These are phyloP conservation scores for Neofusicoccum sp. DNA, from an alignment of 2,329 filamentous ascomycete species.

Conservation along the genomic window DNA sequence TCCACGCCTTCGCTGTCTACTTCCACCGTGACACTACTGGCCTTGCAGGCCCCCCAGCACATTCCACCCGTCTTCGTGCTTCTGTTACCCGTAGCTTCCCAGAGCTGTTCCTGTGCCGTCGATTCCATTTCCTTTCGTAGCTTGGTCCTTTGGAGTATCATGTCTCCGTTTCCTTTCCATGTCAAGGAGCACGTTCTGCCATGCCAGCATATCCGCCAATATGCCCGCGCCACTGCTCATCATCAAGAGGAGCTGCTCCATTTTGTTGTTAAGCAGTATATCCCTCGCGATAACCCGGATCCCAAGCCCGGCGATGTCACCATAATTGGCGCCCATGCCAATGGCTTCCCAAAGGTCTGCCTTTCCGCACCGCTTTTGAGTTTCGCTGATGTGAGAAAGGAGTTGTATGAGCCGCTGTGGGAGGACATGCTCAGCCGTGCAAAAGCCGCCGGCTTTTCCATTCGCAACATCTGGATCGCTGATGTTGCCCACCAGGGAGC, in stretches of 20 bases:
- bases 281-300: conserved; percentile 67
- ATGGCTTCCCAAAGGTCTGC: conserved; percentile 84
- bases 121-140: not conserved
- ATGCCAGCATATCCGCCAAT: conserved; percentile 80
- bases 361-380: not conserved
- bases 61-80: not conserved
- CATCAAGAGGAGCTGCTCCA: conserved; percentile 74
- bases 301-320: conserved; percentile 78
- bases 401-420: conserved; percentile 91
- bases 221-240: conserved; percentile 69
- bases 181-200: conserved; percentile 72
- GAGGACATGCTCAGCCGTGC: conserved; percentile 71
- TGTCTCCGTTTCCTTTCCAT: conserved; percentile 58
- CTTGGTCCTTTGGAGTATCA: conserved; percentile 47
- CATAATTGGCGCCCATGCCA: conserved; percentile 84
- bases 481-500: conserved; percentile 85
- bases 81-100: not conserved
- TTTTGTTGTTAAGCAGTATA: conserved; percentile 86
- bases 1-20: not conserved
- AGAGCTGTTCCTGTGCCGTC: not conserved
- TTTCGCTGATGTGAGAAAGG: conserved; percentile 52
- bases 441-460: conserved; percentile 63
- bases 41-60: not conserved
- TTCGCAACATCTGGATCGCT: conserved; percentile 85
- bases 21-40: not conserved